A percentile compares a stretch with the other conserved stretches of the same genome.
Conservation (phyloP, 2,329 filamentous ascomycete species). For the Alternaria angustiovoidea region DNA sequence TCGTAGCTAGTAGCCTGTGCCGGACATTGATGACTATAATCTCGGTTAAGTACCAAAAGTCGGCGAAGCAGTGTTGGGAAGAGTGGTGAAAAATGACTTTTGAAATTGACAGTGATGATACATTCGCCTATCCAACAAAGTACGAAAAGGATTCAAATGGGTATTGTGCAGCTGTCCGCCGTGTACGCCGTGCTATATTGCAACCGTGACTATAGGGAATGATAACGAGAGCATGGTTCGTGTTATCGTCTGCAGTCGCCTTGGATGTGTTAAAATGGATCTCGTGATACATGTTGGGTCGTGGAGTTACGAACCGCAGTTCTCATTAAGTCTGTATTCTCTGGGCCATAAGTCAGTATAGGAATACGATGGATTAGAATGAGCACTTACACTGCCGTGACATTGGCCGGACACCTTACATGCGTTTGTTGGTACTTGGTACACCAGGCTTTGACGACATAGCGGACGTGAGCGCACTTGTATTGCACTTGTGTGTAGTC, state of each 20-base stretch:
- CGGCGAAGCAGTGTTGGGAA: slow-evolving; percentile 9
- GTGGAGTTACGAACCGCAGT: slow-evolving; percentile 52
- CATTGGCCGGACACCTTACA: slow-evolving; percentile 63
- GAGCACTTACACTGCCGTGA: slow-evolving; percentile 58
- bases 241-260: slow-evolving; percentile 45
- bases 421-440: slow-evolving; percentile 63
- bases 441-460: slow-evolving; percentile 66
- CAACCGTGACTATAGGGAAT: slow-evolving; percentile 23
- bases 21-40: slow-evolving; percentile 9
- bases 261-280: slow-evolving; percentile 29
- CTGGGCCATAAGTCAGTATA: slow-evolving; percentile 33
- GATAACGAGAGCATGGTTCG: neutral
- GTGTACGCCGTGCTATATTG: slow-evolving; percentile 44
- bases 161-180: slow-evolving; percentile 43
- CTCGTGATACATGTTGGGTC: neutral
- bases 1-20: neutral
- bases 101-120: slow-evolving; percentile 31
- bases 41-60: slow-evolving; percentile 15
- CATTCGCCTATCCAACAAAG: slow-evolving; percentile 35
- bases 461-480: slow-evolving; percentile 63
- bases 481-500: slow-evolving; percentile 68
- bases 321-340: slow-evolving; percentile 59
- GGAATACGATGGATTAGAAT: neutral
- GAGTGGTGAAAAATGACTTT: slow-evolving; percentile 13
- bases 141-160: slow-evolving; percentile 33